A percentile compares a stretch with the other conserved stretches of the same genome.
These are phyloP conservation scores for Penicillium glabrum DNA, from an alignment of 2,329 filamentous ascomycete genomes.

Conservation along the genomic window DNA sequence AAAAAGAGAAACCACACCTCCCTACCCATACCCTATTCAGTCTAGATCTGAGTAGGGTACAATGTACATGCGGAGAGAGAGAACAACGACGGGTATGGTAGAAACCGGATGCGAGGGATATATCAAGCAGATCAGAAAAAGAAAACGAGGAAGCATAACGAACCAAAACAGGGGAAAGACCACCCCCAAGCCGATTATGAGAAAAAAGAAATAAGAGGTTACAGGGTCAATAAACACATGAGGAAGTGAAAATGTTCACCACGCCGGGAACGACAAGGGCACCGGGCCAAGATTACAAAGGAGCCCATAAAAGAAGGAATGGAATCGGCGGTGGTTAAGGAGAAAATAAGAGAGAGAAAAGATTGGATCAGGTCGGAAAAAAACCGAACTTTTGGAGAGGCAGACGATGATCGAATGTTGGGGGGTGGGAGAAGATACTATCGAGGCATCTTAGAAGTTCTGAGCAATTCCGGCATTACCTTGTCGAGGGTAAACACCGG, in stretches of 20 bases:
- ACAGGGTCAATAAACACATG: constrained; percentile 25
- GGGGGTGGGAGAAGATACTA: neutral
- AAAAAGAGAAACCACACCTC: constrained; percentile 4
- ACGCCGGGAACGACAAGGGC: constrained; percentile 20
- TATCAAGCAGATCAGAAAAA: constrained; percentile 17
- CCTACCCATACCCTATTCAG: constrained; percentile 6
- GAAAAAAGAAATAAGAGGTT: constrained; percentile 12
- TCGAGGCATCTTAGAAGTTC: constrained; percentile 71
- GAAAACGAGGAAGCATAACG: neutral
- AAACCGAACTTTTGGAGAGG: constrained; percentile 8
- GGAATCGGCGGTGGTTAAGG: constrained; percentile 18
- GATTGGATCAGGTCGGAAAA: constrained; percentile 1
- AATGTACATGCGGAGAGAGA: constrained; percentile 15
- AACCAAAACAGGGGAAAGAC: neutral
- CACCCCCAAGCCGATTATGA: neutral
- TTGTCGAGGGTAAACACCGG: constrained; percentile 84
- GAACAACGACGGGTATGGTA: constrained; percentile 15
- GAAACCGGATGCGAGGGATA: constrained; percentile 21
- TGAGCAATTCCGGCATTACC: constrained; percentile 90
- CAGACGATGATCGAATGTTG: neutral
- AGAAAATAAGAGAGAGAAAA: constrained; percentile 4
- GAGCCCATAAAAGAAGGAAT: constrained; percentile 13
- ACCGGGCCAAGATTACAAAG: constrained; percentile 7
- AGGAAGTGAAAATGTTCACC: constrained; percentile 23
- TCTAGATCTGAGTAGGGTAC: constrained; percentile 11